These are phyloP conservation scores for Gentiana macrophylla DNA, from an alignment of 257 asterid species.

Conservation along the genomic window DNA sequence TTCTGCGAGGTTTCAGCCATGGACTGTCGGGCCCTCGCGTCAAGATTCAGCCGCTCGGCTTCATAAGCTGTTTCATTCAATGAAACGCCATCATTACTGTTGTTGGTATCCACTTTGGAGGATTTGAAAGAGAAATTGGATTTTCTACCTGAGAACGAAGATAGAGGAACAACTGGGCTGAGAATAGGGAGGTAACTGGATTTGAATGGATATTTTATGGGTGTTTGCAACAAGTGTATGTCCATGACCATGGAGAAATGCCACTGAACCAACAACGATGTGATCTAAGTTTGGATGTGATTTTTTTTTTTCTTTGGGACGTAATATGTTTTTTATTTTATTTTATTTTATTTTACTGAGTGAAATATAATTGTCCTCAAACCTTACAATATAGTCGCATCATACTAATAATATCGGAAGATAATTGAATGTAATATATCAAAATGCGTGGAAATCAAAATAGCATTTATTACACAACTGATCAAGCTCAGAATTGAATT, in stretches of 20 bases:
- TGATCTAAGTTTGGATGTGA: too few species aligned
- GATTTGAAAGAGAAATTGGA: conserved; percentile 5
- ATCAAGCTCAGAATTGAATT: too few species aligned
- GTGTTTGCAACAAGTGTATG: conserved; percentile 24
- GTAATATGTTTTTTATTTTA: too few species aligned
- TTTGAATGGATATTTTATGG: conserved; percentile 22
- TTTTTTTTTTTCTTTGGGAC: too few species aligned
- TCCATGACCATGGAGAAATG: conserved; percentile 24
- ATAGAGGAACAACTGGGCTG: conserved; percentile 17
- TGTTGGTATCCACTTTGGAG: conserved; percentile 10
- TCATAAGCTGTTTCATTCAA: conserved; percentile 68
- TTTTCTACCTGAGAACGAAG: conserved; percentile 3
- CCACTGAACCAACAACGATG: too few species aligned
- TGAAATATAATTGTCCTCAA: too few species aligned
- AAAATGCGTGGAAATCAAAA: too few species aligned
- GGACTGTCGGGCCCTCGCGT: conserved; percentile 58
- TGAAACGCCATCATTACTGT: conserved; percentile 21
- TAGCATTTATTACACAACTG: too few species aligned
- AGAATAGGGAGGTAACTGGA: conserved; percentile 16
- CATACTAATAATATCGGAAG: too few species aligned
- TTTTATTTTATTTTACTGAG: too few species aligned
- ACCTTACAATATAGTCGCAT: too few species aligned
- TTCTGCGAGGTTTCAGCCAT: conserved; percentile 52
- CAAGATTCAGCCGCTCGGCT: conserved; percentile 63
- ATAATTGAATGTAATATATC: too few species aligned